phyloP scores from a whole-genome alignment of 139 green algal genomes.

The Chlamydomonas sphaeroides region DNA sequence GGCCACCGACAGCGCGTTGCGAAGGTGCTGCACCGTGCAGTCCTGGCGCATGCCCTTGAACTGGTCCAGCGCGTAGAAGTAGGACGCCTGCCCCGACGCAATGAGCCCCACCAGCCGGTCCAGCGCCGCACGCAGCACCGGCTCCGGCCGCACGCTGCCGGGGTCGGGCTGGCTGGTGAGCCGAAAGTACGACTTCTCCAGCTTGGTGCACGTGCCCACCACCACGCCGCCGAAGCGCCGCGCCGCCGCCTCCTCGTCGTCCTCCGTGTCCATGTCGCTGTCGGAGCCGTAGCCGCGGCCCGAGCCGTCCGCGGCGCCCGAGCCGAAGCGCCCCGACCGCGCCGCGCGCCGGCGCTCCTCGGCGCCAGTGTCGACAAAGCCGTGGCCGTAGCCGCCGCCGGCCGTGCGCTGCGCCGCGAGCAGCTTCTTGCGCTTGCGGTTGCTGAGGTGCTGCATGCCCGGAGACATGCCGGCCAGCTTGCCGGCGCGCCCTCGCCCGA shows the following conservation, averaged over 20 bases:
- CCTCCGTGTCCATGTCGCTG: conserved; percentile 33
- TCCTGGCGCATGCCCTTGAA: conserved; percentile 95
- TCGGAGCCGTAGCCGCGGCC: conserved; percentile 7
- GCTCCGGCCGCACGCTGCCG: conserved; percentile 65
- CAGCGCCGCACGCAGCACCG: conserved; percentile 71
- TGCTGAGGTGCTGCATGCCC: conserved; percentile 6
- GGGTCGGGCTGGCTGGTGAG: conserved; percentile 80
- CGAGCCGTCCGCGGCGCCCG: conserved; percentile 44
- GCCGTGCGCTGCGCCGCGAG: neutral
- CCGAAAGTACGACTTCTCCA: conserved; percentile 92
- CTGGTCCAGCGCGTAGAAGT: conserved; percentile 87
- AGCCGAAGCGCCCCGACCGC: conserved; percentile 64
- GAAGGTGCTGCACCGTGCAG: conserved; percentile 86
- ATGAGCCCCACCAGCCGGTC: conserved; percentile 59
- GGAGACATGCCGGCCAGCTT: too few relatives aligned
- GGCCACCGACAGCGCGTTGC: conserved; percentile 68
- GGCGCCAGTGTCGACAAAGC: neutral
- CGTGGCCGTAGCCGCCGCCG: neutral
- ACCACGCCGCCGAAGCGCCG: conserved; percentile 13
- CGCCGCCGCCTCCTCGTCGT: conserved; percentile 10
- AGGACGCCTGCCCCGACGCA: conserved; percentile 52
- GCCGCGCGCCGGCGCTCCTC: conserved; percentile 50
- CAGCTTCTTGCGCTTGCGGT: conserved; percentile 47
- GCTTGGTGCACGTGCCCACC: conserved; percentile 40
- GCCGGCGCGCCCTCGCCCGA: neutral